These are phyloP conservation scores for Nicotiana tabacum DNA, from an alignment of 257 asterid genomes.

Conservation along the genomic window DNA sequence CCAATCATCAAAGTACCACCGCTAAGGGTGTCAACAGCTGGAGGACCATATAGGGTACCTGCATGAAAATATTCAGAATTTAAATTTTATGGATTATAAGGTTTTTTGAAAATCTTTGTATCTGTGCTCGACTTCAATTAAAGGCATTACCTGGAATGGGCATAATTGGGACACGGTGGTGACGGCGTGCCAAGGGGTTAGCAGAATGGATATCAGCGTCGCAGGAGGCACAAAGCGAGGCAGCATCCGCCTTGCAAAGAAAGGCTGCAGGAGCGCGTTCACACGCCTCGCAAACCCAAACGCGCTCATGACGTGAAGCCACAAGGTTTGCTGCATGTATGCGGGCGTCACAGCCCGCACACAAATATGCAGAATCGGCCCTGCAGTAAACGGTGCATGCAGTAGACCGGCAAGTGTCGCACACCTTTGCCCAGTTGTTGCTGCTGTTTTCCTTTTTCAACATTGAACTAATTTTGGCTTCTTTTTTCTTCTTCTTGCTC, in stretches of 20 bases:
- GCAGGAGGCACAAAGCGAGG: slow-evolving; percentile 69
- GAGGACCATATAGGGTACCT: slow-evolving; percentile 23
- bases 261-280: slow-evolving; percentile 64
- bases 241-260: slow-evolving; percentile 74
- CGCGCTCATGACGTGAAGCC: slow-evolving; percentile 48
- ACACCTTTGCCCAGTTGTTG: slow-evolving; percentile 36
- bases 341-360: slow-evolving; percentile 47
- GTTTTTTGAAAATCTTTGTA: neutral
- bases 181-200: slow-evolving; percentile 81
- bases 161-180: slow-evolving; percentile 65
- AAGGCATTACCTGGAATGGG: slow-evolving; percentile 23
- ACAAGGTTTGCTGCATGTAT: slow-evolving; percentile 33
- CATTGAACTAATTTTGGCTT: slow-evolving; percentile 14
- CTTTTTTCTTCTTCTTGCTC: neutral
- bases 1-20: slow-evolving; percentile 12
- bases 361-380: slow-evolving; percentile 53
- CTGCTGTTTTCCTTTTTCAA: slow-evolving; percentile 27
- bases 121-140: no score
- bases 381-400: slow-evolving; percentile 53
- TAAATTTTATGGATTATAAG: neutral
- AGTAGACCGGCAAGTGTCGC: slow-evolving; percentile 54
- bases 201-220: slow-evolving; percentile 78
- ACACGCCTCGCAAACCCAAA: slow-evolving; percentile 54
- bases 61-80: neutral
- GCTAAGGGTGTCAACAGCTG: slow-evolving; percentile 1